A percentile compares a stretch with the other conserved stretches of the same genome.
Conservation (phyloP, 2,329 filamentous ascomycete species). For the Diaporthe amygdali region DNA sequence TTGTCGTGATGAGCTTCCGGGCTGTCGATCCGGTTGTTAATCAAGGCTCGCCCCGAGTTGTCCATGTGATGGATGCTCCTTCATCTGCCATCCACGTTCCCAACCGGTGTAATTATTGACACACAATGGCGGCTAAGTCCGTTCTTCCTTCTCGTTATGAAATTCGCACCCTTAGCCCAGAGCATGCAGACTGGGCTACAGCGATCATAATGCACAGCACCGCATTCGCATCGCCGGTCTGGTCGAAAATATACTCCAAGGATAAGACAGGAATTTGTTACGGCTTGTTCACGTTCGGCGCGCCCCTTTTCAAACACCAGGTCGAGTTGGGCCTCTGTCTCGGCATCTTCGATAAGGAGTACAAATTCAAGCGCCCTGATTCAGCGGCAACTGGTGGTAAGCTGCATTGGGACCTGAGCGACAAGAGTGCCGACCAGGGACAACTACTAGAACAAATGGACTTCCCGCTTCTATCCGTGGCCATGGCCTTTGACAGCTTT, state of each 20-base stretch:
- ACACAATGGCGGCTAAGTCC: background rate
- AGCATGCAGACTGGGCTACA: constrained; percentile 31
- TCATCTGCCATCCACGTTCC: too few relatives aligned
- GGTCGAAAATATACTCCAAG: constrained; percentile 28
- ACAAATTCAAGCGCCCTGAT: constrained; percentile 28
- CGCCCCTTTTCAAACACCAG: constrained; percentile 26
- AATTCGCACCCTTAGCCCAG: constrained; percentile 31
- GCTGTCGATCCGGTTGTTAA: background rate
- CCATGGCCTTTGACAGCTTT: constrained; percentile 33
- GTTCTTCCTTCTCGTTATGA: constrained; percentile 31
- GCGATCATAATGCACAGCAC: constrained; percentile 33
- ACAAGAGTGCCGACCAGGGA: constrained; percentile 14
- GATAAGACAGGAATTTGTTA: constrained; percentile 26
- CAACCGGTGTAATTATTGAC: too few relatives aligned
- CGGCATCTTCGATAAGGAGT: constrained; percentile 33
- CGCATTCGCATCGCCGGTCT: constrained; percentile 31
- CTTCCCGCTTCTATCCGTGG: constrained; percentile 37
- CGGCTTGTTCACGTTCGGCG: background rate
- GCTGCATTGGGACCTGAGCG: constrained; percentile 33
- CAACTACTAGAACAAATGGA: constrained; percentile 36
- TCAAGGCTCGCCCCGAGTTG: background rate
- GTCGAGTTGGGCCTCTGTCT: constrained; percentile 28
- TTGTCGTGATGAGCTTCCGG: too few relatives aligned
- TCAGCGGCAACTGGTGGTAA: constrained; percentile 30
- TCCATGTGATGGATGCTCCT: too few relatives aligned